Conservation (phyloP, 148 eudicot genomes). For the Arctostaphylos glauca region DNA sequence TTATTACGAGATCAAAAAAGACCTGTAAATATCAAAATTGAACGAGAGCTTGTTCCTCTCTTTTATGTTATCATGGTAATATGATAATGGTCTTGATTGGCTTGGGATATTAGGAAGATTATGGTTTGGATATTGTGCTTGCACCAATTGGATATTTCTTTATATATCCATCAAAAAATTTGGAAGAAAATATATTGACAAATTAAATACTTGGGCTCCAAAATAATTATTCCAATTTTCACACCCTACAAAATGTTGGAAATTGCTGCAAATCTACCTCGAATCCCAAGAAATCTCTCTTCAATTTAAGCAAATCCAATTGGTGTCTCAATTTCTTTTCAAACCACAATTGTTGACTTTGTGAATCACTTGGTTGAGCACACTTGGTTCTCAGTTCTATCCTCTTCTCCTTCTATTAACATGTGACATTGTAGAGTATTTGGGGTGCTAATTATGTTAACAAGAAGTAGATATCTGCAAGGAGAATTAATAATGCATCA, state of each 20-base stretch:
- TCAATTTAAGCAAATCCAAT: not conserved
- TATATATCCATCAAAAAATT: not conserved
- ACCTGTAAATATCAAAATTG: too few species aligned
- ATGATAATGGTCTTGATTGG: too few species aligned
- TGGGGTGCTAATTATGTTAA: too few species aligned
- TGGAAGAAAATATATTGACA: not conserved
- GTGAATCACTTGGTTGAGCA: not conserved
- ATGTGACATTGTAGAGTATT: not conserved
- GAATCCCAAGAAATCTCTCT: not conserved
- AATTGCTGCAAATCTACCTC: not conserved
- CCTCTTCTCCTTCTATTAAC: not conserved
- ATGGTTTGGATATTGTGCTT: not conserved
- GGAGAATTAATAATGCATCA: too few species aligned
- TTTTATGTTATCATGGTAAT: too few species aligned
- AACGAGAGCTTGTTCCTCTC: too few species aligned
- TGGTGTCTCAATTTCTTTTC: not conserved
- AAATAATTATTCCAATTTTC: not conserved
- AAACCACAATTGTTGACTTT: not conserved
- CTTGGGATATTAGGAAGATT: not conserved
- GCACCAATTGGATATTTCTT: not conserved
- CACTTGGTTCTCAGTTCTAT: not conserved
- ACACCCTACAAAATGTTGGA: not conserved
- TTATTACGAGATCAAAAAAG: too few species aligned
- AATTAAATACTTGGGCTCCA: not conserved
- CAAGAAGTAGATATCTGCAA: too few species aligned